These are phyloP conservation scores for Tulasnella sp. DNA, from an alignment of 768 basidiomycete genomes.

Conservation along the genomic window DNA sequence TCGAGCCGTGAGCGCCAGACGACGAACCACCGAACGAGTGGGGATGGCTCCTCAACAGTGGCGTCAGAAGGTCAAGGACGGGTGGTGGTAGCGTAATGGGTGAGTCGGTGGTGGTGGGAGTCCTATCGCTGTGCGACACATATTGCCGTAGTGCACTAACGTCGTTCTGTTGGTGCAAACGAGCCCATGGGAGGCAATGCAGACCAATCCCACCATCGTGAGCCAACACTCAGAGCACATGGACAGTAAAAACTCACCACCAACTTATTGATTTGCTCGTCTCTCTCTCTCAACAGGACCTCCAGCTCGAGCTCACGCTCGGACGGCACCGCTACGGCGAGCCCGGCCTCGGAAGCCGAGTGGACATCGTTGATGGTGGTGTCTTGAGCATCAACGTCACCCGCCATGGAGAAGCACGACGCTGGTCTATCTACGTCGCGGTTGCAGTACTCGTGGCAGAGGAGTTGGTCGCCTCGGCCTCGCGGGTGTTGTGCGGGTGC, in stretches of 20 bases:
- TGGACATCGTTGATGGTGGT: not conserved
- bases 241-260: conserved; percentile 39
- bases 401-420: not conserved
- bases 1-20: conserved; percentile 18
- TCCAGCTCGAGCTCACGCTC: conserved; percentile 73
- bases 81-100: conserved; percentile 55
- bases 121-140: conserved; percentile 34
- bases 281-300: conserved; percentile 58
- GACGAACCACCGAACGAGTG: conserved; percentile 46
- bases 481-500: not conserved
- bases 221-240: conserved; percentile 17
- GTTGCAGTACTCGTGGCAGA: too few species aligned
- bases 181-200: not conserved
- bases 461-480: not conserved
- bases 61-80: conserved; percentile 44
- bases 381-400: not conserved
- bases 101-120: conserved; percentile 18
- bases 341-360: not conserved
- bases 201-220: conserved; percentile 20
- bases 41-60: conserved; percentile 23
- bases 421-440: not conserved
- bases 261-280: conserved; percentile 57
- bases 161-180: conserved; percentile 44
- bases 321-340: conserved; percentile 36
- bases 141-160: conserved; percentile 52